phyloP scores from a whole-genome alignment of 805 yeast species.

The Sugiyamaella floridensis region DNA sequence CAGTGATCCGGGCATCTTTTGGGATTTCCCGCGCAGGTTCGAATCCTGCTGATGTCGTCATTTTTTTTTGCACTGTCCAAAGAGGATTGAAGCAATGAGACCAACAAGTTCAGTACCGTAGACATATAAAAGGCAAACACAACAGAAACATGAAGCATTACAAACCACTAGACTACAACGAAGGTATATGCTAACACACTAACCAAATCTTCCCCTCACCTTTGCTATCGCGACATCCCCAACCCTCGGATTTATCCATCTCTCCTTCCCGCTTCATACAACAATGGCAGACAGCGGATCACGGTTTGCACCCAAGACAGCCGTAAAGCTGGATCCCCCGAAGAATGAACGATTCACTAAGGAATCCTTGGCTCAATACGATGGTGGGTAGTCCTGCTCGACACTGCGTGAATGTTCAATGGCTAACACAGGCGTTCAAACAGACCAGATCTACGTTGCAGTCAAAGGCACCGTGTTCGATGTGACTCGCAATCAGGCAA shows the following conservation, averaged over 20 bases:
- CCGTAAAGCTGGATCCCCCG: conserved; percentile 49
- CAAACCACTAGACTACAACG: too few species aligned
- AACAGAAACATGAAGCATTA: too few species aligned
- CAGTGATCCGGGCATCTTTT: conserved; percentile 39
- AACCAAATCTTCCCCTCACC: neutral
- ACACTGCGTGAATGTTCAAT: neutral
- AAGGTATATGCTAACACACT: too few species aligned
- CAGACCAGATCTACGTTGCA: conserved; percentile 56
- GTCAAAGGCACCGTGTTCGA: conserved; percentile 75
- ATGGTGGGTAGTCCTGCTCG: conserved; percentile 33
- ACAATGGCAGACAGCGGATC: conserved; percentile 3
- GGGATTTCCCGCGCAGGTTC: conserved; percentile 79
- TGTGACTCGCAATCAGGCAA: conserved; percentile 56
- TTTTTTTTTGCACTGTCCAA: conserved; percentile 27
- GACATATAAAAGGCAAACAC: too few species aligned
- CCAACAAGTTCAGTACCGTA: neutral
- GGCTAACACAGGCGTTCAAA: conserved; percentile 31
- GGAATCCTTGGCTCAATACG: conserved; percentile 39
- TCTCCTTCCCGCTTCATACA: conserved; percentile 43
- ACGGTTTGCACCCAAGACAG: conserved; percentile 48
- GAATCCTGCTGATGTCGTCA: conserved; percentile 69
- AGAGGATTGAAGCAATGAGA: neutral
- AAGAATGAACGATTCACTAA: conserved; percentile 38
- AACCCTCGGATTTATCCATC: conserved; percentile 57
- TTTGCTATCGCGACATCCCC: conserved; percentile 25